Conservation (phyloP, 352 stramenopile species). For the Pythium dissimile region DNA sequence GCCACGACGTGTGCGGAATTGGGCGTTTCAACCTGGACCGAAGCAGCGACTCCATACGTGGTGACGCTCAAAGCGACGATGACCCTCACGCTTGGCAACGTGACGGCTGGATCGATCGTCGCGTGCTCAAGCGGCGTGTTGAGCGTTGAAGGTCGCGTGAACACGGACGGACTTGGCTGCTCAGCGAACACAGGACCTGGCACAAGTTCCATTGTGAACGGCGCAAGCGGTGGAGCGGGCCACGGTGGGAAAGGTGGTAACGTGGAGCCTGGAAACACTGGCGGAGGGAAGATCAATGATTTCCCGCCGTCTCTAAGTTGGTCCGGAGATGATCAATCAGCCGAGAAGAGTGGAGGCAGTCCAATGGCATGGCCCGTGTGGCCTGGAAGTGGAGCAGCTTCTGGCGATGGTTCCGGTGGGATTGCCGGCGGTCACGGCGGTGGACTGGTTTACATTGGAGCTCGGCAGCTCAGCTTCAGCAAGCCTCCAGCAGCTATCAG, state of each 20-base stretch:
- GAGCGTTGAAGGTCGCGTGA: slow-evolving; percentile 25
- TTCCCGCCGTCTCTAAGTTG: slow-evolving; percentile 7
- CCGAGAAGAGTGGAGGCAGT: background rate
- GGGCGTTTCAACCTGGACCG: too few species aligned
- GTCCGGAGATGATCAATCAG: background rate
- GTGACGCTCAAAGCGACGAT: slow-evolving; percentile 20
- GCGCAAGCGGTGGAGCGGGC: slow-evolving; percentile 31
- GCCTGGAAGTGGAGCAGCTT: slow-evolving; percentile 24
- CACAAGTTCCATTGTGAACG: slow-evolving; percentile 10
- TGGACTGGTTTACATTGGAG: slow-evolving; percentile 65
- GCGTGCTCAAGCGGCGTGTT: slow-evolving; percentile 21
- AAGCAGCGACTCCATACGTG: slow-evolving; percentile 12
- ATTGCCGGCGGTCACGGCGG: slow-evolving; percentile 66
- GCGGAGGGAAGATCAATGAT: slow-evolving; percentile 25
- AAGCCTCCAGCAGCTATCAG: slow-evolving; percentile 38
- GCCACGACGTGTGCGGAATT: background rate
- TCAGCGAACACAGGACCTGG: slow-evolving; percentile 22
- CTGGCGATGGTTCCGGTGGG: slow-evolving; percentile 28
- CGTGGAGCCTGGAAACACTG: slow-evolving; percentile 28
- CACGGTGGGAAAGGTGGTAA: slow-evolving; percentile 34
- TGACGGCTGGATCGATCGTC: slow-evolving; percentile 24
- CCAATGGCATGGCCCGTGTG: slow-evolving; percentile 19
- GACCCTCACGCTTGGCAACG: slow-evolving; percentile 22
- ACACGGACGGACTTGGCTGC: slow-evolving; percentile 26
- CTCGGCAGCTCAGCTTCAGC: slow-evolving; percentile 43